Evolutionary conservation across 306 rosid genomes (phyloP).

Genomic region (Malus orientalis): DNA sequence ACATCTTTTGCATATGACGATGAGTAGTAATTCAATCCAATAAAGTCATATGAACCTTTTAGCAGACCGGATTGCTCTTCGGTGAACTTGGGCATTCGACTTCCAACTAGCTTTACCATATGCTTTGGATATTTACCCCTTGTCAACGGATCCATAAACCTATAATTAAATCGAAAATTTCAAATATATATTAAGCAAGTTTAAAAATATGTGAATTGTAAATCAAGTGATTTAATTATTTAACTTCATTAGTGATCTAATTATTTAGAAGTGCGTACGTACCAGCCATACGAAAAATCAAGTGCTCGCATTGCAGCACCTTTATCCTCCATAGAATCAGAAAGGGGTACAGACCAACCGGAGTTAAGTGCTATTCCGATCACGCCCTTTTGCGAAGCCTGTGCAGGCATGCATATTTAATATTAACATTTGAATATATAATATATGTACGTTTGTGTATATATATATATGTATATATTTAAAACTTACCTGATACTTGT

Average conservation of each 20-base stretch:
- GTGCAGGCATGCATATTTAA: not conserved
- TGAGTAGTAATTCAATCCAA: conserved; percentile 38
- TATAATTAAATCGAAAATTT: not conserved
- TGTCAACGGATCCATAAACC: conserved; percentile 34
- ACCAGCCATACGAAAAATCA: not conserved
- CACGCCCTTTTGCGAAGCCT: conserved; percentile 42
- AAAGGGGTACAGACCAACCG: not conserved
- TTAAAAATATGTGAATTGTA: too few species aligned
- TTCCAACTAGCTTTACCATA: conserved; percentile 21
- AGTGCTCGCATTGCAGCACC: not conserved
- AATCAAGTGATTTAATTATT: too few species aligned
- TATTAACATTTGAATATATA: not conserved
- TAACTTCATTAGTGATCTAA: too few species aligned
- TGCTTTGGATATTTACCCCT: conserved; percentile 31
- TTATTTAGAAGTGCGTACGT: not conserved
- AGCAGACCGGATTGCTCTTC: conserved; percentile 20
- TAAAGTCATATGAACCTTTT: conserved; percentile 33
- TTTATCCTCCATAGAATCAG: not conserved
- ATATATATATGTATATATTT: not conserved
- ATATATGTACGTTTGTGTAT: too few species aligned
- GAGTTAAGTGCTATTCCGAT: conserved; percentile 35
- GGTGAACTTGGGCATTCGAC: conserved; percentile 32
- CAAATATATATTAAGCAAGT: not conserved
- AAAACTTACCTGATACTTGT: conserved; percentile 35
- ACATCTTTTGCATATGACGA: conserved; percentile 21